Evolutionary conservation across 2,329 filamentous ascomycete genomes (phyloP).

Genomic region (Aureobasidium subglaciale): DNA sequence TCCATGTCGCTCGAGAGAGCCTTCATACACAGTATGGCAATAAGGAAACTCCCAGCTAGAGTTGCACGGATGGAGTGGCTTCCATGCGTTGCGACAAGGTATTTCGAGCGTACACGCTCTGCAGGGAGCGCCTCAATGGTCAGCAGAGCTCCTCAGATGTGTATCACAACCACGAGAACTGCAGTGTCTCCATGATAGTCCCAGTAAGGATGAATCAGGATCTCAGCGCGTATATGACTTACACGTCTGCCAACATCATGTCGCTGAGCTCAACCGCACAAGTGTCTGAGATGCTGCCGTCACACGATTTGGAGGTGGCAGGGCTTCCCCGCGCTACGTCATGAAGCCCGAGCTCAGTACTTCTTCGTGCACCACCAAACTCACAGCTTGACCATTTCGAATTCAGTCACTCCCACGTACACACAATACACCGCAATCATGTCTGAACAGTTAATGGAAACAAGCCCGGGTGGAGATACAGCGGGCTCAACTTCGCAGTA

Average conservation of each 20-base stretch:
- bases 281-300: not conserved
- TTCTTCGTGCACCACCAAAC: not conserved
- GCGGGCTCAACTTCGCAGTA: slow-evolving; percentile 32
- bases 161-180: too few relatives aligned
- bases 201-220: too few relatives aligned
- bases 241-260: not conserved
- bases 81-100: too few relatives aligned
- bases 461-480: slow-evolving; percentile 50
- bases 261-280: slow-evolving; percentile 5
- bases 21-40: too few relatives aligned
- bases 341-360: not conserved
- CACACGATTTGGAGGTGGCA: not conserved
- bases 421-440: slow-evolving; percentile 31
- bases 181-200: too few relatives aligned
- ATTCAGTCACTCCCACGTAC: not conserved
- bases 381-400: not conserved
- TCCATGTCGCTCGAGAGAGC: too few relatives aligned
- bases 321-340: slow-evolving; percentile 4
- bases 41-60: too few relatives aligned
- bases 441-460: slow-evolving; percentile 52
- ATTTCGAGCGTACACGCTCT: too few relatives aligned
- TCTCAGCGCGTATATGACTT: too few relatives aligned
- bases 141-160: too few relatives aligned
- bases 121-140: too few relatives aligned
- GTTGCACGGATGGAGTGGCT: too few relatives aligned